Base-by-base conservation (phyloP, 257 asterid species). In the Catharanthus roseus region DNA sequence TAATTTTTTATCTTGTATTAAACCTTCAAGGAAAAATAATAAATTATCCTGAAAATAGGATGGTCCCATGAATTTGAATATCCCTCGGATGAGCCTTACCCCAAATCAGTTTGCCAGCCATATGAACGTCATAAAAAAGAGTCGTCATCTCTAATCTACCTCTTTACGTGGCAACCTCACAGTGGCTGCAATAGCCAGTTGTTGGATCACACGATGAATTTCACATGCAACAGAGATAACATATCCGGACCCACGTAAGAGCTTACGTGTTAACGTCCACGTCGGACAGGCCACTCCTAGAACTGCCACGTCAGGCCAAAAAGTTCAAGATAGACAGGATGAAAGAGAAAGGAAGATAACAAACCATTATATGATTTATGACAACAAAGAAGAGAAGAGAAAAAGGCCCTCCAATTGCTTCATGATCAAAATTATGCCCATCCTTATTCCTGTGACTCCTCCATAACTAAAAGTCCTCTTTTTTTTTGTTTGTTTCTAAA, bases 231-330 rank as follows among this genome's bases (percentile, higher is more conserved):
- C 72, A 51, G 60, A 5, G 81, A 77, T 72, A 77, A 67, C 57
- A 68, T 33, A 12, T 2, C 6, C 3, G 31, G 74, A 58, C 15
- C 72, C 77, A 41, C 71, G 29, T 3, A 7, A 0, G 19, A 2
- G 58, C 54, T 66, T 55, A 71, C 63, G 77, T 57, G 67, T 23
- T 50, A 11, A 3, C 2, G 24, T 61, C 77, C 83, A 75, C 80
- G 73, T 72, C 44, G 75, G 84, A 72, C 56, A 67, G 49, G 71
- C 74, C 78, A 69, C 64, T 34, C 80, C 75, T 60, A 57, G 41
- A 70, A 55, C 49, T 73, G 77, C 83, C 92, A 85, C 82, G 81
- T 84, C 89, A 81, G 71, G 79, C 78, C 81, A 77, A 84, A 88
- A 89, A 85, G 91, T 75, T 80, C 83, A 76, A 60, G 73, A 70